A percentile compares a stretch with the other conserved stretches of the same genome.
These are phyloP conservation scores for Rubia balearica DNA, from an alignment of 305 asterid species.

Conservation along the genomic window DNA sequence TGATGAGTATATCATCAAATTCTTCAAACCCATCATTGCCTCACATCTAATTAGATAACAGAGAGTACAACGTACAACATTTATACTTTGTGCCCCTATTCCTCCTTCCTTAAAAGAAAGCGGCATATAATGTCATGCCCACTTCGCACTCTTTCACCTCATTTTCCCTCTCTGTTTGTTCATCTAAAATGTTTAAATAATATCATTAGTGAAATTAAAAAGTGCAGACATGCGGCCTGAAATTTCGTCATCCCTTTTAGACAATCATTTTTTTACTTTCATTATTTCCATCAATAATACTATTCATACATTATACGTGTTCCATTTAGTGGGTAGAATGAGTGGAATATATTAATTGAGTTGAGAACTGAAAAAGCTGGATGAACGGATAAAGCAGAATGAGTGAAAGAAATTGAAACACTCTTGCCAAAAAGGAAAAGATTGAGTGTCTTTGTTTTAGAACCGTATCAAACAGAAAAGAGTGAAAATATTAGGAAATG, in stretches of 20 bases:
- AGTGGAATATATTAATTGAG: no score
- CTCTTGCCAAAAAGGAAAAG: no score
- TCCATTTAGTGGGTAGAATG: no score
- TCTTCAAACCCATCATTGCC: constrained; percentile 6
- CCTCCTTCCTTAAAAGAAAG: background rate
- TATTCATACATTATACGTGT: no score
- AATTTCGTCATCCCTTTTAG: background rate
- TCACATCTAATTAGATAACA: background rate
- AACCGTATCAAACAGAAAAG: no score
- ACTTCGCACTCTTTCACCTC: background rate
- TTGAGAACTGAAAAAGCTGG: no score
- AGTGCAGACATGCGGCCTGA: constrained; percentile 9
- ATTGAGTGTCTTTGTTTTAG: no score
- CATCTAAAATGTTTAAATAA: background rate
- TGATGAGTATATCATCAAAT: background rate
- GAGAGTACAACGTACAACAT: constrained; percentile 11
- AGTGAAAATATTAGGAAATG: no score
- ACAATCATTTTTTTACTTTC: background rate
- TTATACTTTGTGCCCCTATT: no score
- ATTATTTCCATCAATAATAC: constrained; percentile 7
- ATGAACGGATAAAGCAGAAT: no score
- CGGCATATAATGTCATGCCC: background rate
- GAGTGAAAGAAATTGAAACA: no score
- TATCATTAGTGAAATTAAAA: background rate
- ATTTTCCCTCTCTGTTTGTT: background rate